Evolutionary conservation across 768 basidiomycete species (phyloP).

Genomic region (Pulveroboletus frians): DNA sequence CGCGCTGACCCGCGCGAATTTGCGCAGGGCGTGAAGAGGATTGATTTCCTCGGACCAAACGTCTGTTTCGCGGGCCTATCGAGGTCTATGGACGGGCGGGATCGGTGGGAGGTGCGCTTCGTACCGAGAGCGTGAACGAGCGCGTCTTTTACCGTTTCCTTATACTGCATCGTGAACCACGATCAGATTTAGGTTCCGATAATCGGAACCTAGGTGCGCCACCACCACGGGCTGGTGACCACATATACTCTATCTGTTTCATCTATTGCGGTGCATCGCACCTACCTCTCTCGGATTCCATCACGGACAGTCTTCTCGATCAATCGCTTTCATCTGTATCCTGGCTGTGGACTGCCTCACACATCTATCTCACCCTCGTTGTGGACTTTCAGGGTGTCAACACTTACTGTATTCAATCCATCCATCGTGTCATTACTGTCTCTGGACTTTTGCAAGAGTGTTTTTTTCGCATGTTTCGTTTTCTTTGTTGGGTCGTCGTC

Average conservation of each 20-base stretch:
- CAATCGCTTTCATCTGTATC: conserved; percentile 12
- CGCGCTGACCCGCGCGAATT: conserved; percentile 31
- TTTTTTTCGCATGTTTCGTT: neutral
- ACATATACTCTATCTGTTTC: conserved; percentile 14
- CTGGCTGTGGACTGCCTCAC: conserved; percentile 5
- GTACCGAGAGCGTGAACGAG: conserved; percentile 11
- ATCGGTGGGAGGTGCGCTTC: conserved; percentile 29
- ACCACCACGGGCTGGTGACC: neutral
- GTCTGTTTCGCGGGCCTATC: conserved; percentile 30
- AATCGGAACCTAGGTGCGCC: conserved; percentile 9
- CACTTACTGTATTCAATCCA: conserved; percentile 17
- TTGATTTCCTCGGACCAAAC: conserved; percentile 34
- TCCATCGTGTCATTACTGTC: conserved; percentile 1
- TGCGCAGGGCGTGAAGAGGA: conserved; percentile 36
- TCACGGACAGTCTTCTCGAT: conserved; percentile 9
- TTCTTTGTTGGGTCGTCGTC: neutral
- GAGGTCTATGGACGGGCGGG: conserved; percentile 22
- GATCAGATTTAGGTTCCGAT: conserved; percentile 11
- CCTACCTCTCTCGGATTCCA: conserved; percentile 8
- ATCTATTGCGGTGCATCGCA: conserved; percentile 7
- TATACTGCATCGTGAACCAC: conserved; percentile 4
- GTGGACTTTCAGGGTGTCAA: conserved; percentile 3
- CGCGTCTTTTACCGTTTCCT: neutral
- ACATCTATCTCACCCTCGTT: conserved; percentile 3
- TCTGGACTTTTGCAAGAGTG: neutral